A percentile compares a stretch with the other conserved stretches of the same genome.
Evolutionary conservation across 2,329 filamentous ascomycete genomes (phyloP).

Genomic region (Aureobasidium uvarum): DNA sequence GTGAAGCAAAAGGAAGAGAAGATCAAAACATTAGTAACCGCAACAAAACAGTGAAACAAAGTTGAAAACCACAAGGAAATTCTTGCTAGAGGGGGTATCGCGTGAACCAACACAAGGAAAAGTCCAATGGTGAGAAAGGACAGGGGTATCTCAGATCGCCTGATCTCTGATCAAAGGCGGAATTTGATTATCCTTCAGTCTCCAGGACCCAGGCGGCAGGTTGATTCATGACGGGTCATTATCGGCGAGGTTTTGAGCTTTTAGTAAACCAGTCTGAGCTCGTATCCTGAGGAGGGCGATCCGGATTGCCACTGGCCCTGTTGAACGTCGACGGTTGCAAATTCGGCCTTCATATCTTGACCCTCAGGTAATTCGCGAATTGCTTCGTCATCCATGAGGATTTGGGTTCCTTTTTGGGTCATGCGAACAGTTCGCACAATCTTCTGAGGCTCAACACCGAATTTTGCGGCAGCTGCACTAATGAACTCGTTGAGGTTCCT

Average conservation of each 20-base stretch:
- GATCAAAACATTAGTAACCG: conserved; percentile 13
- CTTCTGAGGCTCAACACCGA: conserved; percentile 69
- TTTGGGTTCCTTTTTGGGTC: conserved; percentile 70
- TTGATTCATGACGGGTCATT: conserved; percentile 24
- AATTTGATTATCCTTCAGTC: conserved; percentile 22
- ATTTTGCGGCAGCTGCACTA: conserved; percentile 71
- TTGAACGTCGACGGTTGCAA: conserved; percentile 56
- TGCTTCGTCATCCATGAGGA: conserved; percentile 88
- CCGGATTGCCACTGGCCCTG: conserved; percentile 48
- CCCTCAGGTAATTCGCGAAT: conserved; percentile 81
- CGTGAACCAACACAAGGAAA: conserved; percentile 26
- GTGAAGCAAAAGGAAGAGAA: background rate
- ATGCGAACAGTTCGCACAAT: conserved; percentile 71
- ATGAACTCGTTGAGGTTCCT: conserved; percentile 74
- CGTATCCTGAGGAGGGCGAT: conserved; percentile 47
- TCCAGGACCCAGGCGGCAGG: conserved; percentile 23
- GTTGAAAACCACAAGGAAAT: background rate
- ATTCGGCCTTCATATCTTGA: conserved; percentile 78
- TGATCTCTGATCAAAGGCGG: conserved; percentile 26
- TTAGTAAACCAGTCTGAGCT: conserved; percentile 51
- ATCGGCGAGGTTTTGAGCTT: background rate
- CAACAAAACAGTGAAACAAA: background rate
- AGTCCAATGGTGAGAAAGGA: conserved; percentile 23
- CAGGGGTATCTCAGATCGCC: conserved; percentile 23
- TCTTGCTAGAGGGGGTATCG: conserved; percentile 9